These are phyloP conservation scores for Xylaria sp. DNA, from an alignment of 2,329 filamentous ascomycete species.

Conservation along the genomic window DNA sequence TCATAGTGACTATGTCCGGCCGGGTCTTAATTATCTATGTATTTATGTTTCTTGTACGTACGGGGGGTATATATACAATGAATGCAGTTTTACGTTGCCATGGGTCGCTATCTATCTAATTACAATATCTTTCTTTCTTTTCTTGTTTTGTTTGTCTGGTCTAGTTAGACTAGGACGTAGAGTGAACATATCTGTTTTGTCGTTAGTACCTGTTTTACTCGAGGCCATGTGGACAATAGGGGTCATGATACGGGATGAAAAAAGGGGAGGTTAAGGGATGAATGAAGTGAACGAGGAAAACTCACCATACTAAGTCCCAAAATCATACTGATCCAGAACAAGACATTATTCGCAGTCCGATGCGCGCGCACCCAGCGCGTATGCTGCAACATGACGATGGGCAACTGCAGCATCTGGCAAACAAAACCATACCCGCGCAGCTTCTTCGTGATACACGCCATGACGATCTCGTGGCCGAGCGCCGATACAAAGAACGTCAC, in stretches of 20 bases:
- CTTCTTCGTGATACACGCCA: conserved; percentile 98
- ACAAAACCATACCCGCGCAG: conserved; percentile 88
- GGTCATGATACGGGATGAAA: neutral
- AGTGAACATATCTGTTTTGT: conserved; percentile 50
- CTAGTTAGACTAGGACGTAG: conserved; percentile 46
- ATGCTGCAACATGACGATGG: conserved; percentile 86
- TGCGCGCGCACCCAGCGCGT: conserved; percentile 69
- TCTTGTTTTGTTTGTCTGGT: neutral
- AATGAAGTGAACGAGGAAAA: neutral
- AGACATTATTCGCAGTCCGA: conserved; percentile 78
- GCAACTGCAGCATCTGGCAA: conserved; percentile 94
- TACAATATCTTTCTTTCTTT: neutral
- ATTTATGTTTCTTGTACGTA: too few species aligned
- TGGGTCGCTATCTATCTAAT: neutral
- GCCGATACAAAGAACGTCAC: conserved; percentile 91
- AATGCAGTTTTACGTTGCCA: too few species aligned
- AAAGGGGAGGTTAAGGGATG: neutral
- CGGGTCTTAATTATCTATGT: too few species aligned
- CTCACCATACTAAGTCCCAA: conserved; percentile 73
- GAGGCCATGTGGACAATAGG: neutral
- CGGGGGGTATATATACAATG: too few species aligned
- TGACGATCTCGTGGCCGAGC: conserved; percentile 87
- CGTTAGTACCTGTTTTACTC: too few species aligned
- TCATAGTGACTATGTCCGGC: too few species aligned
- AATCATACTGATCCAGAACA: conserved; percentile 92